Evolutionary conservation across 306 rosid species (phyloP).

Genomic region (Boehmeria nivea): DNA sequence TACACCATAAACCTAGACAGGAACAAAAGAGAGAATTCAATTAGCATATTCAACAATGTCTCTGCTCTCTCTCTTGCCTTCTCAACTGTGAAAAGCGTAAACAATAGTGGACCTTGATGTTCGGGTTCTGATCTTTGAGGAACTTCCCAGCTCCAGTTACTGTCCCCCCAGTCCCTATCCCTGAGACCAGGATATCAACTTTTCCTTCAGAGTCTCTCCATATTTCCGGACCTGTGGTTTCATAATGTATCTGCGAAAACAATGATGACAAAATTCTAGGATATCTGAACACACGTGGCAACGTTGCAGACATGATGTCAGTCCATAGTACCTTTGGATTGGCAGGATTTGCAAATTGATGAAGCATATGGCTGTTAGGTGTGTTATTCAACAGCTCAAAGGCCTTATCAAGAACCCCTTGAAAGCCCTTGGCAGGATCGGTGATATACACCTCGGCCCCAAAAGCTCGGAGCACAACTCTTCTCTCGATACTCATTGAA

Average conservation of each 20-base stretch:
- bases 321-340: constrained; percentile 46
- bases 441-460: constrained; percentile 73
- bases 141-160: constrained; percentile 62
- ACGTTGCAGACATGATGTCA: background rate
- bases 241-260: constrained; percentile 61
- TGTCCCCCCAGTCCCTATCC: constrained; percentile 85
- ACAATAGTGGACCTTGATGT: constrained; percentile 70
- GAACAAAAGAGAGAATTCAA: background rate
- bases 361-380: constrained; percentile 45
- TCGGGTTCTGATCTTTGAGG: constrained; percentile 68
- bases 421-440: constrained; percentile 52
- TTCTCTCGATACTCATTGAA: constrained; percentile 57
- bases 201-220: constrained; percentile 76
- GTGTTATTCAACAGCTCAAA: constrained; percentile 45
- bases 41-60: background rate
- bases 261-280: background rate
- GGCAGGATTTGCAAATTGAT: constrained; percentile 63
- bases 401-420: constrained; percentile 46
- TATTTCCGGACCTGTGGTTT: constrained; percentile 85
- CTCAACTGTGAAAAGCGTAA: no score
- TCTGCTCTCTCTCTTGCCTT: background rate
- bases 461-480: constrained; percentile 55
- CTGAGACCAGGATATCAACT: constrained; percentile 64
- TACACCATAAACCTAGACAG: constrained; percentile 55
- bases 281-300: background rate